Conservation (phyloP, 2,329 filamentous ascomycete species). For the Thielaviopsis musarum region DNA sequence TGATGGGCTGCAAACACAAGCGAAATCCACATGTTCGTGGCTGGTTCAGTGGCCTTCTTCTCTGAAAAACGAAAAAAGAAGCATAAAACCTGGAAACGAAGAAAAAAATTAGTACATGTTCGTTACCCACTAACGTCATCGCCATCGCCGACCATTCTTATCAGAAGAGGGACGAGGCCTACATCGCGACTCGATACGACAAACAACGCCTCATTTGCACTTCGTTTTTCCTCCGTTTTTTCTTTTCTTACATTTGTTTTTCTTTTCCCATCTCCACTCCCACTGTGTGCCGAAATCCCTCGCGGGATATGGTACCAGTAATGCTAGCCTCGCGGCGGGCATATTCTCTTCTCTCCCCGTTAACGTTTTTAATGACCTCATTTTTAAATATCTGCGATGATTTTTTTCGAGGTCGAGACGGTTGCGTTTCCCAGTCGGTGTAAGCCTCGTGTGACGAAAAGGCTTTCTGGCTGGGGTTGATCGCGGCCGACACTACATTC, state of each 20-base stretch:
- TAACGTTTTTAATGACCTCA: conserved; percentile 3
- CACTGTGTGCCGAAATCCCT: not conserved
- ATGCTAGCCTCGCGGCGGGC: not conserved
- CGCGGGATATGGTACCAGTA: not conserved
- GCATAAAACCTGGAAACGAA: conserved; percentile 1
- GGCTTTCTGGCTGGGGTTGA: not conserved
- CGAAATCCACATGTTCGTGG: not conserved
- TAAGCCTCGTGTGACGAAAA: no score
- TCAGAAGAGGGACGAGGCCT: not conserved
- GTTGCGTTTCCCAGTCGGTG: not conserved
- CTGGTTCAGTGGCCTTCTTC: not conserved
- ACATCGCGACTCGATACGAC: not conserved
- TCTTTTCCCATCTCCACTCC: not conserved
- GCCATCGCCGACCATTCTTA: not conserved
- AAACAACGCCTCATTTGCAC: not conserved
- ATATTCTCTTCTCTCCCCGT: conserved; percentile 4
- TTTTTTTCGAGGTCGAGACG: not conserved
- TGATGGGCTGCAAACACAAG: not conserved
- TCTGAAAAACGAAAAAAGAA: conserved; percentile 6
- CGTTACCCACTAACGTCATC: not conserved
- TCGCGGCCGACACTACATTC: not conserved
- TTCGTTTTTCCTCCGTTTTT: not conserved
- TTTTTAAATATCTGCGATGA: not conserved
- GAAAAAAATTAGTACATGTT: not conserved
- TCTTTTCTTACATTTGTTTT: not conserved